These are phyloP conservation scores for Neocatenulostroma microsporum DNA, from an alignment of 2,329 filamentous ascomycete species.

Conservation along the genomic window DNA sequence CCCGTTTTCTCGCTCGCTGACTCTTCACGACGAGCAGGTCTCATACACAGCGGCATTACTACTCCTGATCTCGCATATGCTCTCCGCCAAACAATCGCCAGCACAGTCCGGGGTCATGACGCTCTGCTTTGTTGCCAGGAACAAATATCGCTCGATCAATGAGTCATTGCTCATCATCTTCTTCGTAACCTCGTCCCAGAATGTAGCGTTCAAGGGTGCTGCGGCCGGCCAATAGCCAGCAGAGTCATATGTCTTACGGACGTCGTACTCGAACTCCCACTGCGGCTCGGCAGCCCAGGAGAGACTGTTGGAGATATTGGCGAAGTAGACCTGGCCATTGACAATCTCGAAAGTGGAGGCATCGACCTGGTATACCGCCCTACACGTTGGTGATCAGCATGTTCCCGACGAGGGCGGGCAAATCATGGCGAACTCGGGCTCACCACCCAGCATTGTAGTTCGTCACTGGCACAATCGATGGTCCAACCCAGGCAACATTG, in stretches of 20 bases:
- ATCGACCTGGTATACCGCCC: conserved; percentile 4
- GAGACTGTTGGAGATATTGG: conserved; percentile 3
- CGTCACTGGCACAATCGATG: conserved; percentile 3
- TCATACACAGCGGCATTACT: conserved; percentile 3
- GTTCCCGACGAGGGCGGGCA: no score
- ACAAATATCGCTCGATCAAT: conserved; percentile 5
- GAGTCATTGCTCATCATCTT: conserved; percentile 1
- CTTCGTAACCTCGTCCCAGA: conserved; percentile 2
- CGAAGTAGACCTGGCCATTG: conserved; percentile 4
- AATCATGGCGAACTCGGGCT: no score
- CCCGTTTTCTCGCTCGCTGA: no score
- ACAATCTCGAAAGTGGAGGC: neutral
- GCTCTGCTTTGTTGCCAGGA: conserved; percentile 4
- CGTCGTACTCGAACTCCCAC: conserved; percentile 6
- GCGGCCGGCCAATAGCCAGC: neutral
- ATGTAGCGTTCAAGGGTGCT: conserved; percentile 3
- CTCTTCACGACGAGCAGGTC: neutral
- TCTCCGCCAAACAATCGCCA: neutral
- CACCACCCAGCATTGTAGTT: conserved; percentile 7
- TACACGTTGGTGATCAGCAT: no score
- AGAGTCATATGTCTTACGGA: conserved; percentile 1
- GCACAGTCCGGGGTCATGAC: neutral
- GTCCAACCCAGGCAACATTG: conserved; percentile 1
- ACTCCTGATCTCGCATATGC: conserved; percentile 1
- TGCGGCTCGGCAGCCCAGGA: conserved; percentile 1